phyloP scores from a whole-genome alignment of 148 eudicot species.

The Arctostaphylos glauca region DNA sequence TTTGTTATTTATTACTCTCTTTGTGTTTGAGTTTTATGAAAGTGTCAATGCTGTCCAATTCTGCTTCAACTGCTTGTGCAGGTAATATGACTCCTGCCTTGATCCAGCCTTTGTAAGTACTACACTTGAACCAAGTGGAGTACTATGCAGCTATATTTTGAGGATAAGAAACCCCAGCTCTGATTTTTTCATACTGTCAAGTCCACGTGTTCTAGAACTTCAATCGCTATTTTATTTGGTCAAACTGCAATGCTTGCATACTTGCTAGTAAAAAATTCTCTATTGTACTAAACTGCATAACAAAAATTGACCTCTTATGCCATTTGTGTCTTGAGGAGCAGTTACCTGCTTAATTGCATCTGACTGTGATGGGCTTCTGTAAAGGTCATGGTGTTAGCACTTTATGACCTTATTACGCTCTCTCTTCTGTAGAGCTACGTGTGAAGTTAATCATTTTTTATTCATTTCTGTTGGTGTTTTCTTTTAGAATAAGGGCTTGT shows the following conservation, averaged over 20 bases:
- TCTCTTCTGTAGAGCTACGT: not conserved
- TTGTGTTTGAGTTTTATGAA: not conserved
- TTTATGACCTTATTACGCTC: not conserved
- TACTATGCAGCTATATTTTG: not conserved
- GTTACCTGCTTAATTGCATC: not conserved
- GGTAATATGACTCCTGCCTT: not conserved
- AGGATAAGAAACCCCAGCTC: not conserved
- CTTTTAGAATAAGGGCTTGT: not conserved
- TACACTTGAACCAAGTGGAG: not conserved
- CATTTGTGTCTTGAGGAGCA: not conserved
- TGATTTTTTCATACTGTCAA: not conserved
- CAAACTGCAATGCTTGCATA: too few relatives aligned
- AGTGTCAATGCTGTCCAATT: not conserved
- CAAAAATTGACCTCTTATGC: not conserved
- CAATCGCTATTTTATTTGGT: not conserved
- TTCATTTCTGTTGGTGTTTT: not conserved
- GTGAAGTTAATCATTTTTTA: not conserved
- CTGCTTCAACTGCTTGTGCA: not conserved
- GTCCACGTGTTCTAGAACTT: constrained; percentile 3
- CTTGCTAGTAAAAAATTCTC: not conserved
- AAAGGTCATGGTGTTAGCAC: not conserved
- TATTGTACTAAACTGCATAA: not conserved
- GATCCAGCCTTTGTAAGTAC: not conserved
- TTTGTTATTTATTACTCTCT: not conserved
- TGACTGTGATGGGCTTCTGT: not conserved